Evolutionary conservation across 208 protist species (phyloP).

Genomic region (Trypanosoma rangeli): DNA sequence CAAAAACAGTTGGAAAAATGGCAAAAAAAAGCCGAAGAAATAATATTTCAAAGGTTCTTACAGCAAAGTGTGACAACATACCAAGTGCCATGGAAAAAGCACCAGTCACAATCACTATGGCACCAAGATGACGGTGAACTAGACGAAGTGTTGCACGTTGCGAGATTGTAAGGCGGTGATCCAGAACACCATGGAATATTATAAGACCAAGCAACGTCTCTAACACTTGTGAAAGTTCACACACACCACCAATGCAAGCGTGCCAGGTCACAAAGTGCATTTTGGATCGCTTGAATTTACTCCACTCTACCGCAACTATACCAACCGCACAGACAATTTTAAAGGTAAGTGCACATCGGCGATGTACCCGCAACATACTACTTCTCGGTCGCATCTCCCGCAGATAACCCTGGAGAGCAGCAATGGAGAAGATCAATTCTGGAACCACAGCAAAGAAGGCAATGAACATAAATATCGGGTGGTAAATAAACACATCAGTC

Average conservation of each 20-base stretch:
- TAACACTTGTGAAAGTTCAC: constrained; percentile 25
- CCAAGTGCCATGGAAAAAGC: constrained; percentile 19
- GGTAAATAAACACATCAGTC: constrained; percentile 44
- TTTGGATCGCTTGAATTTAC: constrained; percentile 41
- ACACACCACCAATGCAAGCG: constrained; percentile 32
- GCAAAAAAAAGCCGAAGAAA: constrained; percentile 16
- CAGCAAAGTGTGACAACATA: constrained; percentile 30
- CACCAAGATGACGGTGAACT: constrained; percentile 15
- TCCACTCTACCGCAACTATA: constrained; percentile 55
- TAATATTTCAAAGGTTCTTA: constrained; percentile 5
- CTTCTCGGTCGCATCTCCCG: constrained; percentile 1
- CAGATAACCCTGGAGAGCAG: constrained; percentile 17
- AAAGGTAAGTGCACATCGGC: constrained; percentile 37
- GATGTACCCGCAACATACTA: constrained; percentile 37
- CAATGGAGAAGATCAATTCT: constrained; percentile 41
- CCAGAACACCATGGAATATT: constrained; percentile 13
- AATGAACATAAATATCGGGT: constrained; percentile 52
- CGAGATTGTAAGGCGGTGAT: constrained; percentile 1
- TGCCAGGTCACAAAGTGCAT: constrained; percentile 49
- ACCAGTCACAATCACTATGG: constrained; percentile 16
- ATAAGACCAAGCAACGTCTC: constrained; percentile 21
- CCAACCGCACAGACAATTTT: constrained; percentile 39
- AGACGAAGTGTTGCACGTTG: neutral
- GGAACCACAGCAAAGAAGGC: constrained; percentile 51
- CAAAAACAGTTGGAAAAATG: constrained; percentile 19